These are phyloP conservation scores for Candida anutae DNA, from an alignment of 1,139 yeast species.

Conservation along the genomic window DNA sequence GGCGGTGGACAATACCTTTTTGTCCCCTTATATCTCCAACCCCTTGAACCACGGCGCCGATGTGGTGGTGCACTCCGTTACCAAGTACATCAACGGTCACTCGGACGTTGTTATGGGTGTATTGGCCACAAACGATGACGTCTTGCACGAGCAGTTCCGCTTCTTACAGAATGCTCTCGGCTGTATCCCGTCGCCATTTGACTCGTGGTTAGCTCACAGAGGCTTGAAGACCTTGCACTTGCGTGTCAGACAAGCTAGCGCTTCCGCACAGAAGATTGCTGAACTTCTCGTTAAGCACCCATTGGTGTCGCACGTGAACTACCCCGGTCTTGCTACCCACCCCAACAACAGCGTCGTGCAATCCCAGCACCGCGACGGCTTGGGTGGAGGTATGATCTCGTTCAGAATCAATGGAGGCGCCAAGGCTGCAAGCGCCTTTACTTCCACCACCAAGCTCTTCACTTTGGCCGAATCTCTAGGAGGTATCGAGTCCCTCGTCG, in stretches of 20 bases:
- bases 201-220: constrained; percentile 89
- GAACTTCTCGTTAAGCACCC: constrained; percentile 48
- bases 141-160: constrained; percentile 54
- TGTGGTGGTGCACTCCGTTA: constrained; percentile 80
- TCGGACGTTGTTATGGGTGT: constrained; percentile 89
- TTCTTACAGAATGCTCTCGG: constrained; percentile 87
- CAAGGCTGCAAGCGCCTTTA: constrained; percentile 64
- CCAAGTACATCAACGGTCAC: constrained; percentile 89
- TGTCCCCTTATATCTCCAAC: constrained; percentile 87
- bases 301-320: constrained; percentile 61
- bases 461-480: constrained; percentile 88
- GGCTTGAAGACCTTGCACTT: constrained; percentile 84
- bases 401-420: constrained; percentile 84
- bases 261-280: constrained; percentile 65
- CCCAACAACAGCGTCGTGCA: constrained; percentile 55
- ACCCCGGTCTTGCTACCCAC: constrained; percentile 73
- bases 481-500: constrained; percentile 80
- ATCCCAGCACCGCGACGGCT: constrained; percentile 74
- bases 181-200: constrained; percentile 84
- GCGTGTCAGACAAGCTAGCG: constrained; percentile 65
- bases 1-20: constrained; percentile 89
- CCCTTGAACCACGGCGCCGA: constrained; percentile 83
- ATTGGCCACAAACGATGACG: constrained; percentile 60
- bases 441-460: constrained; percentile 68
- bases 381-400: constrained; percentile 91